A percentile compares a stretch with the other conserved stretches of the same genome.
Conservation (phyloP, 2,329 filamentous ascomycete genomes). For the Setomelanomma holmii region DNA sequence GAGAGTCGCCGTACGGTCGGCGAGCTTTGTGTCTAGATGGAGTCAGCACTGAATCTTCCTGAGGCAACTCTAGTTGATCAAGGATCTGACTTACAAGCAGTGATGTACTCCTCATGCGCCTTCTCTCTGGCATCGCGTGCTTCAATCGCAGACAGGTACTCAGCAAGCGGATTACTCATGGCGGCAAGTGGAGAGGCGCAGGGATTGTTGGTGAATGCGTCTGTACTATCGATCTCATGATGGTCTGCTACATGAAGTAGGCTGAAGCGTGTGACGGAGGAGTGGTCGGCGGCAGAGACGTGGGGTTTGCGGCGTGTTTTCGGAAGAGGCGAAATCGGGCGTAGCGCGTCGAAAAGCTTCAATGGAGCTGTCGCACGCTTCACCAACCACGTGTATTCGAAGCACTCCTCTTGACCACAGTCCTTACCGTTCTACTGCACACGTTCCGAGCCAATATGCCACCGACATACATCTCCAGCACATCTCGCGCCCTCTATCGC, state of each 20-base stretch:
- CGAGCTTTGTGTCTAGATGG: constrained; percentile 53
- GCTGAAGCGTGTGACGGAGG: constrained; percentile 13
- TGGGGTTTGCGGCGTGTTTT: constrained; percentile 18
- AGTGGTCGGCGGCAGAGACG: constrained; percentile 15
- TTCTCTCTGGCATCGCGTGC: constrained; percentile 74
- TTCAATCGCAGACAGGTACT: constrained; percentile 78
- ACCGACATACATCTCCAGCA: constrained; percentile 39
- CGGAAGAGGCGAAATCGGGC: constrained; percentile 13
- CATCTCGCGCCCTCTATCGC: constrained; percentile 52
- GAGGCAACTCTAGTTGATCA: neutral
- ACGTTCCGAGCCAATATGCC: too few species aligned
- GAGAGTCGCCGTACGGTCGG: constrained; percentile 52
- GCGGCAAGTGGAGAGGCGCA: constrained; percentile 28
- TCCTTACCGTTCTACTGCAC: too few species aligned
- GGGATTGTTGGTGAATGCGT: neutral
- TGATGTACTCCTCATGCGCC: constrained; percentile 71
- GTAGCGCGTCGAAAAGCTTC: constrained; percentile 19
- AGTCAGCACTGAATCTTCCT: constrained; percentile 9
- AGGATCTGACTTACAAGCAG: constrained; percentile 70
- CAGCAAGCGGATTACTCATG: constrained; percentile 78
- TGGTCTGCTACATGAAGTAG: constrained; percentile 26
- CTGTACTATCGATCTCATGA: constrained; percentile 24
- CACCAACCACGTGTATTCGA: too few species aligned
- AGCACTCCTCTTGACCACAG: too few species aligned
- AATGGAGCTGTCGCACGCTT: constrained; percentile 5